These are phyloP conservation scores for Pseudopyricularia cyperi DNA, from an alignment of 2,329 filamentous ascomycete species.

Conservation along the genomic window DNA sequence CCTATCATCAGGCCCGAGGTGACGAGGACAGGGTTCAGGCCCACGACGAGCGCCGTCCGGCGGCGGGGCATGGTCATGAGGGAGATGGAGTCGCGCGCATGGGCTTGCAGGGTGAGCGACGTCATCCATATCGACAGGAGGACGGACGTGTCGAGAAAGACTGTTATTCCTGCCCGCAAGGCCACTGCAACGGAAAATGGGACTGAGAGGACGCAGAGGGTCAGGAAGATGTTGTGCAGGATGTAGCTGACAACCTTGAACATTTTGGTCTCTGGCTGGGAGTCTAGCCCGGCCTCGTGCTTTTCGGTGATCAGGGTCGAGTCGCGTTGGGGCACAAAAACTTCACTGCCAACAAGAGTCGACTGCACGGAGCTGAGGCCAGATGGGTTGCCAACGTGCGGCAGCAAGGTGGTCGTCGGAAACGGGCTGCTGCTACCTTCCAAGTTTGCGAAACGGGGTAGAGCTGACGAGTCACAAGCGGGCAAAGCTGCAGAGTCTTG, in stretches of 20 bases:
- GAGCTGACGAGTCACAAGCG: background rate
- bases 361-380: background rate
- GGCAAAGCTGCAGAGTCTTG: background rate
- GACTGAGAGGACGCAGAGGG: slow-evolving; percentile 17
- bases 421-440: background rate
- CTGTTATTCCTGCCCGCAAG: slow-evolving; percentile 16
- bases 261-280: background rate
- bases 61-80: slow-evolving; percentile 6
- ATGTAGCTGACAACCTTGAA: background rate
- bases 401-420: background rate
- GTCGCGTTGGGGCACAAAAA: background rate
- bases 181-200: slow-evolving; percentile 26
- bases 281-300: background rate
- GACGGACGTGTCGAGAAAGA: slow-evolving; percentile 29
- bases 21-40: slow-evolving; percentile 34
- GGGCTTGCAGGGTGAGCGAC: slow-evolving; percentile 22
- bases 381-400: background rate
- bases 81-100: background rate
- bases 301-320: background rate
- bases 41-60: slow-evolving; percentile 20
- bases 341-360: background rate
- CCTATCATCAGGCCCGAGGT: slow-evolving; percentile 29
- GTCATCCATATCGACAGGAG: slow-evolving; percentile 36
- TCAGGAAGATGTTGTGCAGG: slow-evolving; percentile 14
- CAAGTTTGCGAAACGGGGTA: background rate